Evolutionary conservation across 2,329 filamentous ascomycete genomes (phyloP).

Genomic region (Gremmenia infestans): DNA sequence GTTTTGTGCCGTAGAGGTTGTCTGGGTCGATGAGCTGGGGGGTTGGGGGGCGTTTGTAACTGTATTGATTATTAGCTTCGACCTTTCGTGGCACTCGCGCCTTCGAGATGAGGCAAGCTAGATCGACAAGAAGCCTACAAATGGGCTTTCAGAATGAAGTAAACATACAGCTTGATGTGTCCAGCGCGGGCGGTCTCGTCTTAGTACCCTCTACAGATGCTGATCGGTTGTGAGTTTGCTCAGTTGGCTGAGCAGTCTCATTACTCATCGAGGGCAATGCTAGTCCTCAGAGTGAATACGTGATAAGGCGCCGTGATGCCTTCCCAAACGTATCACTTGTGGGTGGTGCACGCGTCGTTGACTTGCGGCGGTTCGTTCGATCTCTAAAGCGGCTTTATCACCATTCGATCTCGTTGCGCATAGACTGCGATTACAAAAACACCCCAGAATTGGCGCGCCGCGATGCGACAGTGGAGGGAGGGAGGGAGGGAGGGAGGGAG

Average conservation of each 20-base stretch:
- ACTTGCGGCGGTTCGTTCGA: constrained; percentile 8
- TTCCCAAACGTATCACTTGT: neutral
- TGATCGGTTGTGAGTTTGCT: constrained; percentile 31
- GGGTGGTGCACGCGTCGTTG: constrained; percentile 18
- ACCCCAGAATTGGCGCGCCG: constrained; percentile 9
- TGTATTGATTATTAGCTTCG: constrained; percentile 22
- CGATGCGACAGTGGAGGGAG: constrained; percentile 19
- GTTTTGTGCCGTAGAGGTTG: constrained; percentile 27
- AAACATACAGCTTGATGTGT: constrained; percentile 30
- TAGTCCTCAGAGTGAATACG: constrained; percentile 12
- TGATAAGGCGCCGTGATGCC: constrained; percentile 8
- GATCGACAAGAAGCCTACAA: neutral
- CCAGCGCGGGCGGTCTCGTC: constrained; percentile 28
- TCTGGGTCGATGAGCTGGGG: constrained; percentile 28
- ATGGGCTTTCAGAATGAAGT: neutral
- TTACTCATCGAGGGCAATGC: constrained; percentile 35
- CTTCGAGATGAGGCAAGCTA: neutral
- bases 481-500: constrained; percentile 15
- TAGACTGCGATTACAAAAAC: constrained; percentile 9
- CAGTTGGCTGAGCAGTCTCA: constrained; percentile 32
- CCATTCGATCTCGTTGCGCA: constrained; percentile 12
- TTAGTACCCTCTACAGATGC: constrained; percentile 28
- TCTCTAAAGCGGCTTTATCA: constrained; percentile 10
- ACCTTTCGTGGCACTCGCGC: neutral
- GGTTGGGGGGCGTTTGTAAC: constrained; percentile 26